phyloP scores from a whole-genome alignment of 176 grass and related monocot species.

The Sorghum bicolor region Sorghum_bicolor_NCBIv3 NC_012873.2:64698501-64699000 shows the following conservation, averaged over 20 bases:
- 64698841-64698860: constrained; percentile 43
- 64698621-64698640: too few species aligned
- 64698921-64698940: constrained; percentile 61
- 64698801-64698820: constrained; percentile 79
- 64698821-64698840: constrained; percentile 58
- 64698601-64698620: too few species aligned
- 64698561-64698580: neutral
- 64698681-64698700: too few species aligned
- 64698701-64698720: too few species aligned
- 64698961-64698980: constrained; percentile 82
- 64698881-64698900: constrained; percentile 52
- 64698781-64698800: constrained; percentile 87
- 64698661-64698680: too few species aligned
- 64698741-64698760: neutral
- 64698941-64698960: constrained; percentile 72
- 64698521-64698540: neutral
- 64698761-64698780: constrained; percentile 51
- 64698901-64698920: constrained; percentile 84
- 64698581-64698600: neutral
- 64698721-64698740: neutral
- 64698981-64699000: neutral
- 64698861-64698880: constrained; percentile 57
- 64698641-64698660: too few species aligned
- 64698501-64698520: too few species aligned
- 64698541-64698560: neutral